Percentiles rank a stretch among this genome's conserved stretches.
Evolutionary conservation across 257 asterid species (phyloP).

Genomic region (Orobanche coerulescens): DNA sequence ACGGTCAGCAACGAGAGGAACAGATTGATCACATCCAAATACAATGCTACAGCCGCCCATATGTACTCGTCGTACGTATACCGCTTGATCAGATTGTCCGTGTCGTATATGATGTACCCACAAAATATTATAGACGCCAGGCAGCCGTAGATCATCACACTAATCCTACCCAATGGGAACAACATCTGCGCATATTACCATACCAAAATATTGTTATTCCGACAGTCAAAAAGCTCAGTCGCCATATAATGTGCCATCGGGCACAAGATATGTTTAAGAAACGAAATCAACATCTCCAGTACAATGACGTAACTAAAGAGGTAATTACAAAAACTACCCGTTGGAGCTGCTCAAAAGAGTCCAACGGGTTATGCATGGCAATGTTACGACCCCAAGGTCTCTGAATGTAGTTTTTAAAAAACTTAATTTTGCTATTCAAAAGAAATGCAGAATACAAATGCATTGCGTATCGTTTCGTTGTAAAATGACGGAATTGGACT

Average conservation of each 20-base stretch:
- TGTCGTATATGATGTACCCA: slow-evolving; percentile 48
- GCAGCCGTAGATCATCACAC: slow-evolving; percentile 41
- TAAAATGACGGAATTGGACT: too few relatives aligned
- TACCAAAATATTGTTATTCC: not conserved
- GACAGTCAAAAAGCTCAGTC: too few relatives aligned
- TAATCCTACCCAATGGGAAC: slow-evolving; percentile 38
- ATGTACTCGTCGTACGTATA: slow-evolving; percentile 44
- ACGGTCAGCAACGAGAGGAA: slow-evolving; percentile 33
- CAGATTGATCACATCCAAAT: slow-evolving; percentile 48
- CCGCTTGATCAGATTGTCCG: slow-evolving; percentile 52
- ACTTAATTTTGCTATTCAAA: too few relatives aligned
- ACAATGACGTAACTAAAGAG: not conserved
- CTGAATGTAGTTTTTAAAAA: too few relatives aligned
- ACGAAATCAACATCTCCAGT: not conserved
- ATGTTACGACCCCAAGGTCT: too few relatives aligned
- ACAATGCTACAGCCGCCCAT: slow-evolving; percentile 50
- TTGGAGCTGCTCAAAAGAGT: too few relatives aligned
- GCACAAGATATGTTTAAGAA: too few relatives aligned
- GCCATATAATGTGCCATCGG: too few relatives aligned
- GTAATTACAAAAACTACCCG: not conserved
- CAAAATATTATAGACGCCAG: slow-evolving; percentile 46
- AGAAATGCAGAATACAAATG: too few relatives aligned
- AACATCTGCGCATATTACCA: slow-evolving; percentile 40
- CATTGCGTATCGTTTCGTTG: too few relatives aligned
- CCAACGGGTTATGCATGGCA: too few relatives aligned